Evolutionary conservation across 768 basidiomycete genomes (phyloP).

Genomic region (Tulasnella sp.): DNA sequence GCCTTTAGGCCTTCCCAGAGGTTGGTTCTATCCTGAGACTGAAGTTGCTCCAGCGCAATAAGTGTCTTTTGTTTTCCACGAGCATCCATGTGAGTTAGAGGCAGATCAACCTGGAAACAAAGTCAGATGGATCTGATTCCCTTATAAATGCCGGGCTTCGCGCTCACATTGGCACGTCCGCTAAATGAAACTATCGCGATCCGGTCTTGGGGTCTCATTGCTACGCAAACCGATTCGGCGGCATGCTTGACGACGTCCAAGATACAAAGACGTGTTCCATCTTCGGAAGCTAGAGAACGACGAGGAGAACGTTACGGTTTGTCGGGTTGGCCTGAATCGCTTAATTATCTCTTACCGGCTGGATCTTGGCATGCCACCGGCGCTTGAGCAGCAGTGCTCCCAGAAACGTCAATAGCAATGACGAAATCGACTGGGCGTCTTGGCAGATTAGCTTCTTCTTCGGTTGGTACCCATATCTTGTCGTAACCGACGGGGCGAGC

Average conservation of each 20-base stretch:
- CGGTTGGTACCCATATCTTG: not conserved
- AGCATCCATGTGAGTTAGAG: slow-evolving; percentile 14
- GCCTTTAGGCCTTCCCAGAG: slow-evolving; percentile 23
- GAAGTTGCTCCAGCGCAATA: slow-evolving; percentile 7
- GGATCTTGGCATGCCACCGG: not conserved
- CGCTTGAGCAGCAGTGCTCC: not conserved
- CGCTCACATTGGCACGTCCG: not conserved
- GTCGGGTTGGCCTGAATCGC: too few relatives aligned
- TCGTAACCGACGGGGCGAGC: not conserved
- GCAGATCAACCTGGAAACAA: slow-evolving; percentile 1
- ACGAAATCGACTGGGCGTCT: not conserved
- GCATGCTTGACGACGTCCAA: slow-evolving; percentile 22
- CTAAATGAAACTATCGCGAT: slow-evolving; percentile 18
- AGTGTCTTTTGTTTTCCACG: slow-evolving; percentile 9
- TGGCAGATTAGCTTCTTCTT: not conserved
- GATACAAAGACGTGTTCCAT: not conserved
- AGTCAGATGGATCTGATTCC: too few relatives aligned
- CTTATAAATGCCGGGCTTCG: not conserved
- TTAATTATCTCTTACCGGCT: too few relatives aligned
- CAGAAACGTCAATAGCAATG: not conserved
- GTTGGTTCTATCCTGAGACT: slow-evolving; percentile 16
- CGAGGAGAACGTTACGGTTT: too few relatives aligned
- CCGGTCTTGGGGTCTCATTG: slow-evolving; percentile 12
- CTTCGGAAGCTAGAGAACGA: not conserved
- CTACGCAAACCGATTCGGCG: slow-evolving; percentile 1